phyloP scores from a whole-genome alignment of 345 rosid genomes.

The Gossypium rotundifolium region DNA sequence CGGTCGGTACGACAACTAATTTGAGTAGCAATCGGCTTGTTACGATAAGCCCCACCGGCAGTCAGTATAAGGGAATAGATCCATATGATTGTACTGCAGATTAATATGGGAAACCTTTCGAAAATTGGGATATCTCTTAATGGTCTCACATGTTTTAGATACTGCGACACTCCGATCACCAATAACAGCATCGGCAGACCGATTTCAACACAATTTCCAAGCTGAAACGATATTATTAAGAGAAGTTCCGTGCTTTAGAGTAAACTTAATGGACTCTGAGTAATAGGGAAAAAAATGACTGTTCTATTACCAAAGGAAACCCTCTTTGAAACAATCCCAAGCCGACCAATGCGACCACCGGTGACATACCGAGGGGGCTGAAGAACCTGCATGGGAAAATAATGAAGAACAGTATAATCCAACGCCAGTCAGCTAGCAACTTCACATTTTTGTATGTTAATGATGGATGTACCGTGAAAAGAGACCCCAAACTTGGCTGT shows the following conservation, averaged over 20 bases:
- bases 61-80: slow-evolving; percentile 80
- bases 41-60: slow-evolving; percentile 81
- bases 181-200: slow-evolving; percentile 89
- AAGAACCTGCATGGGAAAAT: slow-evolving; percentile 51
- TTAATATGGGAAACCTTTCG: slow-evolving; percentile 73
- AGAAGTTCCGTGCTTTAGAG: neutral
- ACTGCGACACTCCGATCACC: slow-evolving; percentile 74
- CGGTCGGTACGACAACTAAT: slow-evolving; percentile 77
- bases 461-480: slow-evolving; percentile 54
- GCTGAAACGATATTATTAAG: slow-evolving; percentile 29
- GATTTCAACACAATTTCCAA: slow-evolving; percentile 88
- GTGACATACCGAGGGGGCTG: slow-evolving; percentile 85
- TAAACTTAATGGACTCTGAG: neutral
- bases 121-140: slow-evolving; percentile 52
- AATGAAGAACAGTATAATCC: neutral
- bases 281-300: neutral
- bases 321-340: slow-evolving; percentile 87
- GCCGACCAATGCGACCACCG: slow-evolving; percentile 90
- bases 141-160: slow-evolving; percentile 68
- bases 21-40: slow-evolving; percentile 50
- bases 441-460: neutral
- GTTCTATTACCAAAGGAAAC: slow-evolving; percentile 59
- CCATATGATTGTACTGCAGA: slow-evolving; percentile 72
- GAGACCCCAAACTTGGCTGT: slow-evolving; percentile 88
- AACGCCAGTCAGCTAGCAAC: neutral